phyloP scores from a whole-genome alignment of 163 green algal species.

The Coccomyxa subellipsoidea region DNA sequence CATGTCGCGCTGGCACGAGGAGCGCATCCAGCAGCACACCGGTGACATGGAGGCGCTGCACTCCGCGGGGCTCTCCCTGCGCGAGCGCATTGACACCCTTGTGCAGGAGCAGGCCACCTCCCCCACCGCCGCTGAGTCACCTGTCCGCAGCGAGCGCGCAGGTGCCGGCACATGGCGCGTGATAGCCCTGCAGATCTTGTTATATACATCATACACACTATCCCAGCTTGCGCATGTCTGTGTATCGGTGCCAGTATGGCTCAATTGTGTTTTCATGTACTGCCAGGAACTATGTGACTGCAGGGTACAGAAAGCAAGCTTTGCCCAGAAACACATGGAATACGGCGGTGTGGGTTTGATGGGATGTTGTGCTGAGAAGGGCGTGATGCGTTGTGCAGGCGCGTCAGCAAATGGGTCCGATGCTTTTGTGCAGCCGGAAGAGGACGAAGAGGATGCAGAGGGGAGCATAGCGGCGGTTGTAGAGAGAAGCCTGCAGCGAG shows the following conservation, averaged over 20 bases:
- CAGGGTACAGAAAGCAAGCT: too few relatives aligned
- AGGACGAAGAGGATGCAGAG: neutral
- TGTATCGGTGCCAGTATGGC: too few relatives aligned
- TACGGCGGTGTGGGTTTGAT: too few relatives aligned
- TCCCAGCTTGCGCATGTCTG: too few relatives aligned
- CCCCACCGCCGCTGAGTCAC: neutral
- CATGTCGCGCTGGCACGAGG: constrained; percentile 40
- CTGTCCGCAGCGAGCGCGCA: neutral
- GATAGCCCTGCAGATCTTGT: too few relatives aligned
- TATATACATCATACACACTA: too few relatives aligned
- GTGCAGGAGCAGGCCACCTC: neutral
- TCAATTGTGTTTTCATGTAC: too few relatives aligned
- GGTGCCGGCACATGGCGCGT: neutral
- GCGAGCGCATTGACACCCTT: constrained; percentile 4
- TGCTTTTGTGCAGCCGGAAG: neutral
- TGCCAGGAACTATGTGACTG: too few relatives aligned
- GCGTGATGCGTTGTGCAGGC: too few relatives aligned
- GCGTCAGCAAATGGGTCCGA: neutral
- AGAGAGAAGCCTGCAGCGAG: neutral
- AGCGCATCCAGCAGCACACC: constrained; percentile 10
- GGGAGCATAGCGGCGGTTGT: neutral
- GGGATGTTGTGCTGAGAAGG: too few relatives aligned
- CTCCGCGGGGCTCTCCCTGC: neutral
- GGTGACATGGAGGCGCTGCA: constrained; percentile 20
- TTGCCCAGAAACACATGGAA: too few relatives aligned